Conservation (phyloP, 2,329 filamentous ascomycete genomes). For the Claviceps lovelessii region DNA sequence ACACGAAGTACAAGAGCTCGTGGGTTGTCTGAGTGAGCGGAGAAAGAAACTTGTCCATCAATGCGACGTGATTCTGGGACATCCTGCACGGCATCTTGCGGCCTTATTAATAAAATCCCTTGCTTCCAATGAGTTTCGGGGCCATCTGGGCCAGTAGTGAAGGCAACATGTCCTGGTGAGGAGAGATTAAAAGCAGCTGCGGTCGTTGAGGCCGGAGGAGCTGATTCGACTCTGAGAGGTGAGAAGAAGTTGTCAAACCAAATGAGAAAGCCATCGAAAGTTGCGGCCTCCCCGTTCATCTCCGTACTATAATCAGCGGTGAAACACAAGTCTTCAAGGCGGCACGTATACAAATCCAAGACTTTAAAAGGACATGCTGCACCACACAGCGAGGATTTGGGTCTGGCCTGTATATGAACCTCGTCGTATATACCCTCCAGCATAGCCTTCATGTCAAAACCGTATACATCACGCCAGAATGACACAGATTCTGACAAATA, state of each 20-base stretch:
- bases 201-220: slow-evolving; percentile 37
- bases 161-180: slow-evolving; percentile 52
- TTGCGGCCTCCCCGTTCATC: slow-evolving; percentile 46
- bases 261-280: slow-evolving; percentile 73
- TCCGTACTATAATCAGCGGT: slow-evolving; percentile 50
- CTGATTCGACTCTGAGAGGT: slow-evolving; percentile 38
- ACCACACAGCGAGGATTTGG: slow-evolving; percentile 44
- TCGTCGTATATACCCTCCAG: slow-evolving; percentile 69
- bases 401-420: slow-evolving; percentile 61
- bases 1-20: slow-evolving; percentile 52
- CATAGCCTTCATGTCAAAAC: slow-evolving; percentile 90
- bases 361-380: slow-evolving; percentile 52
- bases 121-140: slow-evolving; percentile 86
- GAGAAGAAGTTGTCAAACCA: slow-evolving; percentile 95
- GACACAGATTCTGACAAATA: slow-evolving; percentile 63
- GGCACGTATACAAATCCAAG: slow-evolving; percentile 62
- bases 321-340: slow-evolving; percentile 61
- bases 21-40: slow-evolving; percentile 54
- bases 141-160: slow-evolving; percentile 70
- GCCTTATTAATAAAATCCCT: slow-evolving; percentile 57
- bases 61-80: slow-evolving; percentile 43
- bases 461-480: slow-evolving; percentile 89
- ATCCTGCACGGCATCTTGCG: slow-evolving; percentile 30
- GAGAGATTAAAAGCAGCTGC: slow-evolving; percentile 48
- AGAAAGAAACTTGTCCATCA: slow-evolving; percentile 54